Percentiles rank a stretch among this genome's conserved stretches.
phyloP scores from a whole-genome alignment of 306 rosid species.

The Vigna angularis region DNA sequence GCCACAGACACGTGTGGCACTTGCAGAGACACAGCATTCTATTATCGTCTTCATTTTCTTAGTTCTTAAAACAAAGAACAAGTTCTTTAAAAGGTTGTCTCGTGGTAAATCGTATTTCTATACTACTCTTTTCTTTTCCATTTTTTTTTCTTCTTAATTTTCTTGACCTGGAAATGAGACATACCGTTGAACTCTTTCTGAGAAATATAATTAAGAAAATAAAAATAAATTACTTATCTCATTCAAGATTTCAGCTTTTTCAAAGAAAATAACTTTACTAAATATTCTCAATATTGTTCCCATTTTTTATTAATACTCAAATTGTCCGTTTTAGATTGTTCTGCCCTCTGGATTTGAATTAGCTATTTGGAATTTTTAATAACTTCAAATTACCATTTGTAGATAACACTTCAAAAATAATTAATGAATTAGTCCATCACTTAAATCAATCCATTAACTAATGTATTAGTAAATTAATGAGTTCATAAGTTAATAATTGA shows the following conservation, averaged over 20 bases:
- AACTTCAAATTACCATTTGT: too few relatives aligned
- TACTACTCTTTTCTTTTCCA: neutral
- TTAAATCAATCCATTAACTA: too few relatives aligned
- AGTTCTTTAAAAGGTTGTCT: neutral
- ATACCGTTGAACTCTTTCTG: too few relatives aligned
- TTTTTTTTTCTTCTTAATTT: neutral
- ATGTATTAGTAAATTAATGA: too few relatives aligned
- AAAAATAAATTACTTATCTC: neutral
- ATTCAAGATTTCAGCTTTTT: neutral
- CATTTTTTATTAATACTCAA: too few relatives aligned
- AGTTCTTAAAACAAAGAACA: neutral
- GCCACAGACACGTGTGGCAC: constrained; percentile 38
- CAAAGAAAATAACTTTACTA: neutral
- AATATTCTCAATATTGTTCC: neutral
- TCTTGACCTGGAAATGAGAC: too few relatives aligned
- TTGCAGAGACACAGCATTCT: constrained; percentile 24
- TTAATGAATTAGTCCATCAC: too few relatives aligned
- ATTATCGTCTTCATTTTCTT: constrained; percentile 39
- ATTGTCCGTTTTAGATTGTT: too few relatives aligned
- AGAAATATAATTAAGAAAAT: too few relatives aligned
- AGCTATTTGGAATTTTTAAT: too few relatives aligned
- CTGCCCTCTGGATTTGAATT: neutral
- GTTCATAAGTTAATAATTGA: too few relatives aligned
- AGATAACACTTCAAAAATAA: too few relatives aligned
- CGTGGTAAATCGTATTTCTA: neutral